Evolutionary conservation across 148 eudicot species (phyloP).

Genomic region (Nepenthes mirabilis): DNA sequence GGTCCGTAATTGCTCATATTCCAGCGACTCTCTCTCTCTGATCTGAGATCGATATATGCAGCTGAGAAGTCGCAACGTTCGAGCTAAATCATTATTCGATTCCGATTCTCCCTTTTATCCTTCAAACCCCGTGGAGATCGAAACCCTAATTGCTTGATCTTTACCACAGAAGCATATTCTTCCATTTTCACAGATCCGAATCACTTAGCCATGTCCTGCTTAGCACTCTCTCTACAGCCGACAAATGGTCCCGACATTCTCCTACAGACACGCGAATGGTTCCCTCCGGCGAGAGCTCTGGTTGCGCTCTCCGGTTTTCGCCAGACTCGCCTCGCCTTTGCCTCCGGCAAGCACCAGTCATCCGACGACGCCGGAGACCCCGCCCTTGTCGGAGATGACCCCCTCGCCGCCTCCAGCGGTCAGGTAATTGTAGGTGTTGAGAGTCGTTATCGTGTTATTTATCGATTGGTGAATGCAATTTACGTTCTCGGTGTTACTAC

Average conservation of each 20-base stretch:
- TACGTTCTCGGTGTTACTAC: conserved; percentile 81
- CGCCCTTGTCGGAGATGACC: conserved; percentile 75
- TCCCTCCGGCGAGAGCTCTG: conserved; percentile 87
- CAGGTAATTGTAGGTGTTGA: conserved; percentile 86
- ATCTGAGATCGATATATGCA: too few species aligned
- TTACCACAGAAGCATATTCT: not conserved
- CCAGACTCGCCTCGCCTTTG: conserved; percentile 56
- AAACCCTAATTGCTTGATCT: not conserved
- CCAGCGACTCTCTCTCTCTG: too few species aligned
- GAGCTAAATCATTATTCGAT: too few species aligned
- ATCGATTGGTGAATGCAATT: conserved; percentile 73
- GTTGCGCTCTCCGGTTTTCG: conserved; percentile 79
- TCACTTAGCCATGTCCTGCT: conserved; percentile 48
- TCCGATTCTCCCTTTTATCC: too few species aligned
- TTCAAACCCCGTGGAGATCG: too few species aligned
- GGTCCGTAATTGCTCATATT: too few species aligned
- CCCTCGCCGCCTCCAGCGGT: conserved; percentile 77
- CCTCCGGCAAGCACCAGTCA: conserved; percentile 30
- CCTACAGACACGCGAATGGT: conserved; percentile 97
- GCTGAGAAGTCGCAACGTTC: too few species aligned
- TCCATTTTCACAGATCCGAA: not conserved
- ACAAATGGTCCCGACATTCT: conserved; percentile 74
- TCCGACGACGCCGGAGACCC: conserved; percentile 42
- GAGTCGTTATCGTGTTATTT: conserved; percentile 69
- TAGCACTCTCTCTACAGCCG: conserved; percentile 89